These are phyloP conservation scores for Lunasporangiospora selenospora DNA, from an alignment of 192 early-diverging fungal species.

Conservation along the genomic window DNA sequence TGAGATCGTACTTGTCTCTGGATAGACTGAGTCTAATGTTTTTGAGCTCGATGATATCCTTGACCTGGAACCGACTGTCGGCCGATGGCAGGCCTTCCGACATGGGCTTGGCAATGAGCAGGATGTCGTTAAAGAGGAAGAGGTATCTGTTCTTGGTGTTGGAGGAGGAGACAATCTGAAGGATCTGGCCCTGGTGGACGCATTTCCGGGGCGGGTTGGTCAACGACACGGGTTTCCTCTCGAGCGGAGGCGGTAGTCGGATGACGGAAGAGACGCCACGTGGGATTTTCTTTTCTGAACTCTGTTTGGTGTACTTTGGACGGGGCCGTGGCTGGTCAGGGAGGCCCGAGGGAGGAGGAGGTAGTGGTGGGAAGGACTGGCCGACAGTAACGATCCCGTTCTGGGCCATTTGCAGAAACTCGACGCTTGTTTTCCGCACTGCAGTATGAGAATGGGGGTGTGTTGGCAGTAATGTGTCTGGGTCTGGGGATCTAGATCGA, in stretches of 20 bases:
- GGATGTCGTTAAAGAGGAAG: conserved; percentile 68
- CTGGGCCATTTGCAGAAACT: conserved; percentile 16
- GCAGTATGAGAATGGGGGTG: conserved; percentile 11
- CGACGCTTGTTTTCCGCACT: conserved; percentile 3
- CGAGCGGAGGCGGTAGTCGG: not conserved
- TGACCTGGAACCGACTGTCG: conserved; percentile 61
- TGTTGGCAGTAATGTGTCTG: conserved; percentile 19
- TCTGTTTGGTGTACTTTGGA: not conserved
- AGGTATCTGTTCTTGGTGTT: conserved; percentile 74
- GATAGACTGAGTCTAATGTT: conserved; percentile 53
- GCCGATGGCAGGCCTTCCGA: conserved; percentile 54
- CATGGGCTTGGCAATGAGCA: conserved; percentile 71
- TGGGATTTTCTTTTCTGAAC: not conserved
- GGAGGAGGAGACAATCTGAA: conserved; percentile 68
- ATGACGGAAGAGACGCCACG: not conserved
- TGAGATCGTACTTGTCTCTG: conserved; percentile 44
- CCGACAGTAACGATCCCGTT: conserved; percentile 5
- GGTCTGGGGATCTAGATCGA: conserved; percentile 30
- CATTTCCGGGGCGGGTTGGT: conserved; percentile 56
- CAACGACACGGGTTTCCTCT: conserved; percentile 39
- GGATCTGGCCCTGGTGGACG: conserved; percentile 63
- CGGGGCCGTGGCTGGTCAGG: conserved; percentile 8
- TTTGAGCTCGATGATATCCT: conserved; percentile 57
- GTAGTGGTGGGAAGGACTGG: conserved; percentile 35
- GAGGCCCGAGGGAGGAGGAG: not conserved